Conservation (phyloP, 176 grass and related monocot genomes). For the Aechmea fasciata region DNA sequence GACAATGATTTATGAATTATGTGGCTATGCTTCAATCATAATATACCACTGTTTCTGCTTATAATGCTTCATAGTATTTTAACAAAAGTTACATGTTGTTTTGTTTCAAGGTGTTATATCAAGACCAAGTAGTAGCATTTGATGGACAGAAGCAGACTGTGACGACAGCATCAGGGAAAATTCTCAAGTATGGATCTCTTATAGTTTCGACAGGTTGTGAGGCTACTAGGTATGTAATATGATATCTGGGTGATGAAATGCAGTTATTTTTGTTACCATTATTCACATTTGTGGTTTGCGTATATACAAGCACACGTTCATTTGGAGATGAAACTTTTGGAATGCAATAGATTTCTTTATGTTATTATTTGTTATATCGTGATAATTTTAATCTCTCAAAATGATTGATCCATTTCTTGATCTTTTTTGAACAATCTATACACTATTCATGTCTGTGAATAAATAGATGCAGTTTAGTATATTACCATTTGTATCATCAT, state of each 20-base stretch:
- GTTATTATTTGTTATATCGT: background rate
- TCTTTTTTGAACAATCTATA: too few species aligned
- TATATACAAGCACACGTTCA: background rate
- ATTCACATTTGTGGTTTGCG: background rate
- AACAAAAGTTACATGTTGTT: background rate
- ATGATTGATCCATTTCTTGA: background rate
- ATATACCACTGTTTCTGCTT: background rate
- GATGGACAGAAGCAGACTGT: constrained; percentile 79
- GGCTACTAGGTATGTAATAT: constrained; percentile 44
- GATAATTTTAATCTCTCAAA: background rate
- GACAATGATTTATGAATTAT: background rate
- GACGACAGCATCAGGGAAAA: constrained; percentile 72
- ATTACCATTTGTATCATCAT: background rate
- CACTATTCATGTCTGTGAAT: too few species aligned
- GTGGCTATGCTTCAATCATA: background rate
- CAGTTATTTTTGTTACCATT: background rate
- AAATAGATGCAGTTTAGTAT: background rate
- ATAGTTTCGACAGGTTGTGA: constrained; percentile 82
- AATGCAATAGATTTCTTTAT: too few species aligned
- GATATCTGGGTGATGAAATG: background rate
- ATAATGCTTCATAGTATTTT: background rate
- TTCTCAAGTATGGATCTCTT: constrained; percentile 84
- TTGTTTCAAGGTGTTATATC: constrained; percentile 56
- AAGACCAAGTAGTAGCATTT: constrained; percentile 79
- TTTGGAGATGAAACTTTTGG: background rate